Base-by-base conservation (phyloP, 768 basidiomycete genomes). In the Cystobasidium onofrii region DNA sequence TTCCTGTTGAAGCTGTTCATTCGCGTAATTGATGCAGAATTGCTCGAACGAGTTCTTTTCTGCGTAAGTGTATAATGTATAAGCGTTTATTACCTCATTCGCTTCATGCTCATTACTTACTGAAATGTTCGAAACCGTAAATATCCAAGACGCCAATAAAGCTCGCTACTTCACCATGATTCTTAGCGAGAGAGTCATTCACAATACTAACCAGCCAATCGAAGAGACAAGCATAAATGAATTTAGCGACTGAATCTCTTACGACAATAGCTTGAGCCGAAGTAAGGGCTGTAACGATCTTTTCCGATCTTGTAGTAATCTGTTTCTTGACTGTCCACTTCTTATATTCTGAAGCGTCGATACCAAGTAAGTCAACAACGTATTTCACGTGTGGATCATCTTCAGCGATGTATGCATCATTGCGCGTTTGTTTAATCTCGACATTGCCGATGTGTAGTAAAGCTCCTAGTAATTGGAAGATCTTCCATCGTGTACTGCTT, bases 11-110 rank as follows among this genome's bases (percentile, higher is more conserved):
- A 98, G 82, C 82, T 94, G 93, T 81, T 94, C 96, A 79, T 99
- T 99, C 27, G 96, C 96, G 80, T 98, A 99, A 80, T 99, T 99
- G 84, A 99, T 99, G 81, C 94, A 97, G 83, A 99, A 99, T 83
- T 99, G 96, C 82, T 99, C 83, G 69, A 84, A 83, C 27, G 82
- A 82, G 80, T 84, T 84, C 81, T 76, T 78, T 77, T 81, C 78
- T 73, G 71, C 62, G 20, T 9, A 61, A 6, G 2, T 52, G 65
- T n/a, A 39, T 25, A n/a, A 52, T 3, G 12, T 29, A 67, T 50
- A 29, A 67, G 65, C 31, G 13, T 50, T 20, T 18, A 20, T 55
- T 7, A 33, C 7, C 6, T 29, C 6, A 7, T 60, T 34, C n/a
- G 54, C n/a, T n/a, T 9, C 10, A 31, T 10, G 69, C 29, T 25